Conservation (phyloP, 2,329 filamentous ascomycete species). For the Dissoconium aciculare region DNA sequence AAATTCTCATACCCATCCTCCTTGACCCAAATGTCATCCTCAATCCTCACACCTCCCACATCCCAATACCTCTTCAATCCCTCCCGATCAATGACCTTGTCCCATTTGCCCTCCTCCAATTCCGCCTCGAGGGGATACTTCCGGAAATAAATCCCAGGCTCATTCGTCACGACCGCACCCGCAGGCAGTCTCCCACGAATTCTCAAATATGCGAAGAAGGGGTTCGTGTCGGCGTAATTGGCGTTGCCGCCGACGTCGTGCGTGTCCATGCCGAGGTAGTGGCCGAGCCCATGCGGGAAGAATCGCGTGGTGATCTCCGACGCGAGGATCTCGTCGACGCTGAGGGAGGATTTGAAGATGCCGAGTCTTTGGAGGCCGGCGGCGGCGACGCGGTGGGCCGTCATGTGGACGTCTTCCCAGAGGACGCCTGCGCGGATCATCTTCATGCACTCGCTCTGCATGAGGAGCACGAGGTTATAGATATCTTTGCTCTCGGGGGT, state of each 20-base stretch:
- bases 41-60: constrained; percentile 82
- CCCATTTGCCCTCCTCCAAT: constrained; percentile 46
- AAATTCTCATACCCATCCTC: constrained; percentile 68
- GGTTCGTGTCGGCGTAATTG: constrained; percentile 52
- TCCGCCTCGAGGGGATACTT: constrained; percentile 56
- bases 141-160: constrained; percentile 78
- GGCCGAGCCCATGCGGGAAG: constrained; percentile 37
- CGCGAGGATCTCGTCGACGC: constrained; percentile 30
- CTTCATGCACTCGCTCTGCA: constrained; percentile 67
- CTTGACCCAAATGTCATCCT: constrained; percentile 73
- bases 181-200: constrained; percentile 38
- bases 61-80: constrained; percentile 55
- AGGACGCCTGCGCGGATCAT: constrained; percentile 57
- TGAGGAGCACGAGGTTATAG: constrained; percentile 54
- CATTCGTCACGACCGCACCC: constrained; percentile 79
- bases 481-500: constrained; percentile 49
- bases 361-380: constrained; percentile 62
- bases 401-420: constrained; percentile 70
- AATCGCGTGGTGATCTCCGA: constrained; percentile 34
- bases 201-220: constrained; percentile 74
- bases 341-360: constrained; percentile 38
- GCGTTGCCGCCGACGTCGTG: constrained; percentile 36
- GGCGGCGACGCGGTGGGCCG: constrained; percentile 70
- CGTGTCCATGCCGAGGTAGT: constrained; percentile 39
- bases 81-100: constrained; percentile 48